Conservation (phyloP, 139 green algal genomes). For the Edaphochlamys debaryana region DNA sequence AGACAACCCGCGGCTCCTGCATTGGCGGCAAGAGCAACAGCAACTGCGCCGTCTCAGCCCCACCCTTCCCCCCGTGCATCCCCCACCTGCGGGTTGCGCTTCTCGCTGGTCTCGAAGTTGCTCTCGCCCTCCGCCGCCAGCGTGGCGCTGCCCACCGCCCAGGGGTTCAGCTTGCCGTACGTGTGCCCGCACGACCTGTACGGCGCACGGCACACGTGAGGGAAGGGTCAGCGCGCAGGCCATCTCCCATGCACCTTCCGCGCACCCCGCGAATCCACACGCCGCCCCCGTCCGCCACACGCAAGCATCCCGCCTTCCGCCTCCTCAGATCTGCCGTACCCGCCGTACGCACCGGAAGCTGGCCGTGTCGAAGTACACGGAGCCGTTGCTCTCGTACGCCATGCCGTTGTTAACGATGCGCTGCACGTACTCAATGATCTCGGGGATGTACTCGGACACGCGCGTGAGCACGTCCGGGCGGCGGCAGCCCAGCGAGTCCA, state of each 20-base stretch:
- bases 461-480: conserved; percentile 89
- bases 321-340: no score
- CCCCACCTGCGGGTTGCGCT: conserved; percentile 68
- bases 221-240: no score
- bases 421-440: conserved; percentile 67
- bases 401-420: conserved; percentile 89
- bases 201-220: no score
- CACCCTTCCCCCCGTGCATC: no score
- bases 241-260: no score
- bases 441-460: conserved; percentile 93
- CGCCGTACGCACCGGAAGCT: conserved; percentile 87
- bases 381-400: conserved; percentile 88
- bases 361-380: conserved; percentile 97
- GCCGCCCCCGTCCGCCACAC: no score
- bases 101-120: conserved; percentile 84
- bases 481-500: conserved; percentile 84
- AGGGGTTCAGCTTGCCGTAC: conserved; percentile 95
- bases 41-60: no score
- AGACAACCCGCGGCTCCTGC: no score
- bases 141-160: conserved; percentile 74
- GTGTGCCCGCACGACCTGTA: conserved; percentile 72
- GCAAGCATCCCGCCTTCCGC: no score
- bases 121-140: conserved; percentile 82
- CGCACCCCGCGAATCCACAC: no score
- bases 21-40: no score